These are phyloP conservation scores for Zangia roseola DNA, from an alignment of 768 basidiomycete genomes.

Conservation along the genomic window DNA sequence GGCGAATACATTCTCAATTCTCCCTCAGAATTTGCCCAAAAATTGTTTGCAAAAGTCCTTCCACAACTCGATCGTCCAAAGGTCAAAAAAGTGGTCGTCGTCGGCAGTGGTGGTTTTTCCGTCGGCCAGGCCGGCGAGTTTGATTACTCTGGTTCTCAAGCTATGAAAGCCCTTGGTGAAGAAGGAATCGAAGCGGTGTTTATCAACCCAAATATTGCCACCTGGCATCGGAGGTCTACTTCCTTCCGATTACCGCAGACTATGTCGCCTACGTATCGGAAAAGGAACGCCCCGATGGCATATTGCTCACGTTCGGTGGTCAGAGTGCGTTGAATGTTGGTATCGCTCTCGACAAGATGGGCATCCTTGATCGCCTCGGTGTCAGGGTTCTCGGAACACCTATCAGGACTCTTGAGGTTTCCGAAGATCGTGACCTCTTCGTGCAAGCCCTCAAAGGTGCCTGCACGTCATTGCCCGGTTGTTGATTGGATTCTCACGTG, in stretches of 20 bases:
- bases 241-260: constrained; percentile 92
- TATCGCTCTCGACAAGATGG: constrained; percentile 95
- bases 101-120: constrained; percentile 92
- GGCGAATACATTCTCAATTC: constrained; percentile 82
- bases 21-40: constrained; percentile 91
- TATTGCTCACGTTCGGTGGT: constrained; percentile 96
- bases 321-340: constrained; percentile 98
- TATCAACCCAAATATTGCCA: constrained; percentile 98
- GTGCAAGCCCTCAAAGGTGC: constrained; percentile 96
- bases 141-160: constrained; percentile 99
- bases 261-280: constrained; percentile 99
- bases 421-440: constrained; percentile 94
- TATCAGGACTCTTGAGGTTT: constrained; percentile 90
- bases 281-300: constrained; percentile 96
- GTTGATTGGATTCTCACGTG: constrained; percentile 1
- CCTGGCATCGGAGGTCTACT: constrained; percentile 95
- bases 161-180: constrained; percentile 95
- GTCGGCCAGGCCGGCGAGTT: constrained; percentile 99
- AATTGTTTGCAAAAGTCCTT: constrained; percentile 90
- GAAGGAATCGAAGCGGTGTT: constrained; percentile 93
- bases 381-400: constrained; percentile 95
- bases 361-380: constrained; percentile 87
- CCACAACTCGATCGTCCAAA: constrained; percentile 89
- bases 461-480: no score
- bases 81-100: constrained; percentile 93